Percentiles rank a stretch among this genome's conserved stretches.
phyloP scores from a whole-genome alignment of 75 land plant genomes.

The Pinus albicaulis region DNA sequence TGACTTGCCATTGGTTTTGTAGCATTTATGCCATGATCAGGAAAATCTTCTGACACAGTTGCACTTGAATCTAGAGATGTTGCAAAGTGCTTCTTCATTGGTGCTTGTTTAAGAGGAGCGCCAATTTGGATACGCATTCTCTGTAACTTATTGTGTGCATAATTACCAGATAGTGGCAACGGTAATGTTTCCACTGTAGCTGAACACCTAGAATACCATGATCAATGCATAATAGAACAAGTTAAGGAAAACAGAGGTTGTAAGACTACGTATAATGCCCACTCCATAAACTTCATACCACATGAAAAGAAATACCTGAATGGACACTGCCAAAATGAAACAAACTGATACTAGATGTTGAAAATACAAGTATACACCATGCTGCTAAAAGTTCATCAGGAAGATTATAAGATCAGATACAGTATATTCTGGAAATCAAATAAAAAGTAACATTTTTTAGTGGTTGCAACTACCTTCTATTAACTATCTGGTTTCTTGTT shows the following conservation, averaged over 20 bases:
- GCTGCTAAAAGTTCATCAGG: background rate
- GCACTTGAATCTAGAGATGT: conserved; percentile 22
- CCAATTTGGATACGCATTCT: conserved; percentile 80
- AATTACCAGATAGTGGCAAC: conserved; percentile 17
- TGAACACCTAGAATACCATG: conserved; percentile 60
- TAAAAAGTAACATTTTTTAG: too few species aligned
- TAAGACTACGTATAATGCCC: background rate
- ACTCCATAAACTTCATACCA: background rate
- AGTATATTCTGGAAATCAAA: background rate
- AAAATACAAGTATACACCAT: too few species aligned
- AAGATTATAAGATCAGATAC: background rate
- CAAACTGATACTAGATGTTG: too few species aligned
- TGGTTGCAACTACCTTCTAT: background rate
- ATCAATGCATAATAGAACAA: background rate
- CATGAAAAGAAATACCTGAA: background rate
- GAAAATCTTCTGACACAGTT: conserved; percentile 7
- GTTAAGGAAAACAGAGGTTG: background rate
- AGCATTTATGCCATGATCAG: conserved; percentile 24
- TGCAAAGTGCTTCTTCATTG: conserved; percentile 29
- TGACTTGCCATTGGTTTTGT: conserved; percentile 5
- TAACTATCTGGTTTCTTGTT: background rate
- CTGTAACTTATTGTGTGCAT: conserved; percentile 44
- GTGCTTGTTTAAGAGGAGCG: conserved; percentile 53
- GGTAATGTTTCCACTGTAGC: conserved; percentile 82
- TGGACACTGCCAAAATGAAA: background rate